Evolutionary conservation across 306 rosid species (phyloP), one percentile per base, ranked within the genome.

Genomic region (Vicia villosa): DNA sequence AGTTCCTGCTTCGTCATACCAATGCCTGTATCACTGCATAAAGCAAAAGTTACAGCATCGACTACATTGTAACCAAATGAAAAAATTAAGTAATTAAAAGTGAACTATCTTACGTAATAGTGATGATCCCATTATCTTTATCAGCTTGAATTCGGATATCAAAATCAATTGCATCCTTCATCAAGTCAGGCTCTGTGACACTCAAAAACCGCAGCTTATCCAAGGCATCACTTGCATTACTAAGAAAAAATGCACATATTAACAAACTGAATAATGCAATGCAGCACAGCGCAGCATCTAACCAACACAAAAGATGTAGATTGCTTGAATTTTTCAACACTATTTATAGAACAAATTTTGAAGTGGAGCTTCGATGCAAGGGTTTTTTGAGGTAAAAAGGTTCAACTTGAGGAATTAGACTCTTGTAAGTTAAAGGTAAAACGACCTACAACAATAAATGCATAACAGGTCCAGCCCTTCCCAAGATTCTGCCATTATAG

Each of bases 191-290:
- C 43, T 89, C 87, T 3, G 93, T 91, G 56, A 95, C 96, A 81
- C 96, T 79, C 58, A 95, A 83, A 83, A 91, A 89, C 36, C 95
- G 91, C 81, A 95, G 85, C 83, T 95, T 95, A 81, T 95, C 96
- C 95, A 95, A 79, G 45, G 99, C 99, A 82, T 95, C 99, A 65
- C 99, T 95, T 59, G 99, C 99, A 84, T 95, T 95, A 73, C 99
- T 95, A 85, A 50, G 49, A 37, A 36, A 4, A 64, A 65, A 57
- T 34, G 61, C 55, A 76, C 37, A 56, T 11, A 73, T 72, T 17
- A 62, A 61, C 12, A 15, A 8, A 54, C 17, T 42, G 63, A 14
- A 34, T 54, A 45, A 12, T 16, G 62, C 20, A 63, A 38, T 13
- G 63, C 15, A 64, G 17, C 34, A 46, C 20, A 64, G 17, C 34